Base-by-base conservation (phyloP, 2,329 filamentous ascomycete genomes). In the Fusarium denticulatum region DNA sequence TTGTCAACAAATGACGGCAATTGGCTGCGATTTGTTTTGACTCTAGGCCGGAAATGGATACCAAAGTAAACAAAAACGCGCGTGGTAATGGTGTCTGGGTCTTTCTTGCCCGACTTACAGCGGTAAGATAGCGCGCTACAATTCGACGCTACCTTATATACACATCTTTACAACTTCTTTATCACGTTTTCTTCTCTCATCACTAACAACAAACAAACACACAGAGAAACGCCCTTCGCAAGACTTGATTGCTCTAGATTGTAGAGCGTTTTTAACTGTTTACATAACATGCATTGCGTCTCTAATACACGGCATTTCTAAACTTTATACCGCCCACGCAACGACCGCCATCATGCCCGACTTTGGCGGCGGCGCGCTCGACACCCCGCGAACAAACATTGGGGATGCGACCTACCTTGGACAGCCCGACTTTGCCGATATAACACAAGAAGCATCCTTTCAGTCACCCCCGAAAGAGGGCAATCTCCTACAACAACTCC, bases 361-460 rank as follows among this genome's bases (percentile, higher is more conserved):
- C 79, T 88, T 86, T 77, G 87, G 84, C 81, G 87, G 84, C 81
- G 87, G 83, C 80, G 88, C 87, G 79, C 88, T 97, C 83, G 93
- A 96, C 83, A 97, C 95, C 77, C 96, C 96, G 79, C 92, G 93
- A 81, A 97, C 94, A 70, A 93, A 95, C 79, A 83, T 91, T 75
- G 94, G 93, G 79, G 94, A 98, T 88, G 91, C 91, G 83, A 97
- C 95, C 75, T 96, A 92, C 82, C 86, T 97, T 71, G 90, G 90
- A 83, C 83, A 88, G 83, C 85, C 91, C 77, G 92, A 94, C 79
- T 91, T 97, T 79, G 82, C 80, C 67, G 94, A 97, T 77, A 91
- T 96, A 76, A 97, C 94, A 59, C 92, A 95, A 78, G 94, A 97
- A 80, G 91, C 94, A 64, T 96, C 96, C 2, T 97, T 98, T 76